Evolutionary conservation across 2,329 filamentous ascomycete species (phyloP).

Genomic region (Calycina herbarum): DNA sequence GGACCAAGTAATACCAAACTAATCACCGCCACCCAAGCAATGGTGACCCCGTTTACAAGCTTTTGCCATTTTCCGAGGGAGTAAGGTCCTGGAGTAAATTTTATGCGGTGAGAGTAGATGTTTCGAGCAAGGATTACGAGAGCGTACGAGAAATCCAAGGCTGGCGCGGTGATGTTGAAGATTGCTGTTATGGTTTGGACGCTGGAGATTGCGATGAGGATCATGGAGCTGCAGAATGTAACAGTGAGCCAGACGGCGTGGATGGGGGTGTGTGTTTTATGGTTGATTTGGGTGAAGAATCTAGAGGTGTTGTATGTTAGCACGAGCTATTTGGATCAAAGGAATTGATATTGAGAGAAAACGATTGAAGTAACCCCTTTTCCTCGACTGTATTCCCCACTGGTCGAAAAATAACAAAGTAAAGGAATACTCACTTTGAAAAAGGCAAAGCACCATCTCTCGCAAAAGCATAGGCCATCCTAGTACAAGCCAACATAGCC

Average conservation of each 20-base stretch:
- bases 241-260: constrained; percentile 66
- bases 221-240: constrained; percentile 52
- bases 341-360: background rate
- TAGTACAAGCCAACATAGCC: constrained; percentile 63
- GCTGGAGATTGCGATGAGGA: constrained; percentile 52
- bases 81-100: constrained; percentile 48
- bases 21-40: constrained; percentile 63
- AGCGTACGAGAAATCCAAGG: constrained; percentile 55
- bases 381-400: background rate
- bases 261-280: constrained; percentile 56
- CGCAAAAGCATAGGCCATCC: constrained; percentile 62
- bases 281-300: constrained; percentile 53
- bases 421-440: constrained; percentile 46
- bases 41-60: constrained; percentile 55
- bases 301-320: constrained; percentile 34
- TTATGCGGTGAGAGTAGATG: constrained; percentile 27
- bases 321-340: background rate
- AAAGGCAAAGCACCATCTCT: constrained; percentile 62
- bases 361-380: too few species aligned
- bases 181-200: constrained; percentile 52
- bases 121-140: constrained; percentile 56
- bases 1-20: constrained; percentile 60
- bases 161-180: constrained; percentile 53
- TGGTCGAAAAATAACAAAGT: background rate
- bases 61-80: constrained; percentile 56